These are phyloP conservation scores for Colletotrichum costaricense DNA, from an alignment of 2,329 filamentous ascomycete species.

Conservation along the genomic window DNA sequence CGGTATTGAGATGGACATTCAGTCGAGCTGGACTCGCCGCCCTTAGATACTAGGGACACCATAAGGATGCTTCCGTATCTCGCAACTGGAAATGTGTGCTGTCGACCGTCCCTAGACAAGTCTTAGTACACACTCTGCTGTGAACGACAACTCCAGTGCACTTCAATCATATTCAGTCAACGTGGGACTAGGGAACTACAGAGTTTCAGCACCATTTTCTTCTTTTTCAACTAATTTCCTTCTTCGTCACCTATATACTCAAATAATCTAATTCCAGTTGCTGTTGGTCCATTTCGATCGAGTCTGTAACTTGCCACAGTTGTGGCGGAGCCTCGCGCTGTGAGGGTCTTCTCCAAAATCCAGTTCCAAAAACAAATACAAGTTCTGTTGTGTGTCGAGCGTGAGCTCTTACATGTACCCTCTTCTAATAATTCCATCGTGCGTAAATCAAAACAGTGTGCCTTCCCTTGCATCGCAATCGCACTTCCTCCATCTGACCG, in stretches of 20 bases:
- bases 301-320: constrained; percentile 4
- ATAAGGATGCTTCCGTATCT: not conserved
- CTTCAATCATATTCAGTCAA: not conserved
- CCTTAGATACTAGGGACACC: not conserved
- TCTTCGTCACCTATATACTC: not conserved
- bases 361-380: constrained; percentile 5
- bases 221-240: not conserved
- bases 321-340: not conserved
- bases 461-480: not conserved
- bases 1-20: not conserved
- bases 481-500: not conserved
- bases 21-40: not conserved
- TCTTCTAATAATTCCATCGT: not conserved
- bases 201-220: not conserved
- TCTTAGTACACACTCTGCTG: no score
- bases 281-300: constrained; percentile 15
- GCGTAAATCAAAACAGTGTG: constrained; percentile 1
- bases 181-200: not conserved
- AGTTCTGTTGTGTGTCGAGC: constrained; percentile 19
- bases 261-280: constrained; percentile 2
- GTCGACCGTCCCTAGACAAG: no score
- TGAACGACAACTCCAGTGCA: no score
- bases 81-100: no score
- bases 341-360: constrained; percentile 2
- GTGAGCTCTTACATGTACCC: constrained; percentile 13